Evolutionary conservation across 768 basidiomycete genomes (phyloP).

Genomic region (Russula virescens): DNA sequence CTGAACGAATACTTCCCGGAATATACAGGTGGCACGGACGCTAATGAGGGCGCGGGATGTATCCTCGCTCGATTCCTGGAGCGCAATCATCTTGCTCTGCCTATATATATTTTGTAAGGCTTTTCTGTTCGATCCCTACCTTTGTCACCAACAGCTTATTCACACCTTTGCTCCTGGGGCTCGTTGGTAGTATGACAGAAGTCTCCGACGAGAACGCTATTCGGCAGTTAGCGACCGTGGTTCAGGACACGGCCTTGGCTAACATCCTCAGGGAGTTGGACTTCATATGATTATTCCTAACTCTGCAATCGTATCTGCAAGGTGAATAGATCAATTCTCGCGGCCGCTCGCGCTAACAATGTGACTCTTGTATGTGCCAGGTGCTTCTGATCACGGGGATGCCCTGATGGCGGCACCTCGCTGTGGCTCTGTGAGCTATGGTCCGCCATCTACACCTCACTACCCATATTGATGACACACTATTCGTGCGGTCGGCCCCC

Average conservation of each 20-base stretch:
- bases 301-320: too few relatives aligned
- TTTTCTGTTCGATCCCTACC: neutral
- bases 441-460: too few relatives aligned
- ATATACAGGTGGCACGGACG: slow-evolving; percentile 40
- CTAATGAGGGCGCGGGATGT: slow-evolving; percentile 41
- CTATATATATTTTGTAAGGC: slow-evolving; percentile 53
- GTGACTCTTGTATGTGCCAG: too few relatives aligned
- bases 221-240: neutral
- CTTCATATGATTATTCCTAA: too few relatives aligned
- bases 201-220: neutral
- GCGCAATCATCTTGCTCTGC: slow-evolving; percentile 38
- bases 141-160: neutral
- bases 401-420: too few relatives aligned
- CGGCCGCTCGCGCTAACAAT: too few relatives aligned
- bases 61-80: slow-evolving; percentile 46
- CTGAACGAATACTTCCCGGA: slow-evolving; percentile 37
- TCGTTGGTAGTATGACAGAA: neutral
- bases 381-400: too few relatives aligned
- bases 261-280: neutral
- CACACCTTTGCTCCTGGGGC: too few relatives aligned
- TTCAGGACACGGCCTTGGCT: neutral
- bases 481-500: too few relatives aligned
- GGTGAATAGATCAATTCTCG: too few relatives aligned
- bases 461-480: too few relatives aligned
- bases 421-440: too few relatives aligned